These are phyloP conservation scores for Polyporus arcularius DNA, from an alignment of 768 basidiomycete species.

Conservation along the genomic window DNA sequence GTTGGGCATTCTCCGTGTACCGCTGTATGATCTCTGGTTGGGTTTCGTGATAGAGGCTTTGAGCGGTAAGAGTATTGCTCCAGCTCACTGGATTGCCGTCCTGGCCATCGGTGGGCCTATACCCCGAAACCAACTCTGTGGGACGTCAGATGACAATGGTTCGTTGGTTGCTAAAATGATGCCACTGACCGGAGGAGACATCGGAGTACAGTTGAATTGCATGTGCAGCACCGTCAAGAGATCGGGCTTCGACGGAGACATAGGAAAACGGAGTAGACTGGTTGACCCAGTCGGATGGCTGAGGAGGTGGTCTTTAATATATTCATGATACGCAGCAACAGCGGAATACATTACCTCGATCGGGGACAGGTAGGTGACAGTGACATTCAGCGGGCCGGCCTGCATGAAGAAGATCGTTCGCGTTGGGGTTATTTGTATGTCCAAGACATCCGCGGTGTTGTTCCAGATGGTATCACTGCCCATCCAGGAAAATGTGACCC, in stretches of 20 bases:
- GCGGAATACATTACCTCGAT: slow-evolving; percentile 33
- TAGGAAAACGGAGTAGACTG: slow-evolving; percentile 45
- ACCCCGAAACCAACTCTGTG: slow-evolving; percentile 19
- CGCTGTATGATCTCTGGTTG: slow-evolving; percentile 2
- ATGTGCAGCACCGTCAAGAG: slow-evolving; percentile 36
- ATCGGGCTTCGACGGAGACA: slow-evolving; percentile 30
- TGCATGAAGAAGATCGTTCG: slow-evolving; percentile 33
- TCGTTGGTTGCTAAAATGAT: no score
- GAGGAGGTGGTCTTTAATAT: no score
- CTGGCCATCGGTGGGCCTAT: no score
- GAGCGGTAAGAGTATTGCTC: slow-evolving; percentile 5
- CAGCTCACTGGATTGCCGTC: slow-evolving; percentile 2
- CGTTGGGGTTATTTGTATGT: slow-evolving; percentile 36
- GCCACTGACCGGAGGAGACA: slow-evolving; percentile 36
- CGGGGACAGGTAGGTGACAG: slow-evolving; percentile 40
- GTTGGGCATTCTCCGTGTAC: slow-evolving; percentile 6
- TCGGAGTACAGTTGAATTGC: slow-evolving; percentile 40
- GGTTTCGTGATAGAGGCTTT: slow-evolving; percentile 14
- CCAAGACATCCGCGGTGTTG: slow-evolving; percentile 21
- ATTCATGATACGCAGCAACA: no score
- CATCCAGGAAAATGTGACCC: slow-evolving; percentile 19
- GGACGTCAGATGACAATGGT: no score
- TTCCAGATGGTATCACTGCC: neutral
- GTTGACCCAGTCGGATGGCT: slow-evolving; percentile 39
- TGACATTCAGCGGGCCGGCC: slow-evolving; percentile 39